Conservation (phyloP, 495 filamentous ascomycete genomes). For the Penicillium silybi region DNA sequence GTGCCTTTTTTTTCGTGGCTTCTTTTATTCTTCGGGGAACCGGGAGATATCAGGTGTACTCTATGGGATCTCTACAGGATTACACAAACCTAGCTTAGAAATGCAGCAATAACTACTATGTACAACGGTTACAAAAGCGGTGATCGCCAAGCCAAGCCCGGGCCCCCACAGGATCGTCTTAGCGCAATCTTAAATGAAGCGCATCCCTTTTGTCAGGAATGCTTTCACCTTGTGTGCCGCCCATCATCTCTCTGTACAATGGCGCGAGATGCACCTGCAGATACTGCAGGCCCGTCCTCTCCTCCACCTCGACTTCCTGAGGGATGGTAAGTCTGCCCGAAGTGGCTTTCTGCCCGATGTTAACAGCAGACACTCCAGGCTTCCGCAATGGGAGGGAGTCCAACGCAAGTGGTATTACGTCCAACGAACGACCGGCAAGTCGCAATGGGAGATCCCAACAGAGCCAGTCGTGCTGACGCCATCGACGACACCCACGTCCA, state of each 20-base stretch:
- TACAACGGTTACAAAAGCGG: neutral
- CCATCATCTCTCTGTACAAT: constrained; percentile 13
- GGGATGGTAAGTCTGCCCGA: constrained; percentile 55
- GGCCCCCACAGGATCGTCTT: constrained; percentile 26
- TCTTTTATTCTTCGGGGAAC: neutral
- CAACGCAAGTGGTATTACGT: constrained; percentile 78
- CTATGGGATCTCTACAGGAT: neutral
- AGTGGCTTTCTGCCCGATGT: neutral
- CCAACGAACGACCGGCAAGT: constrained; percentile 67
- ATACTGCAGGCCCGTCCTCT: constrained; percentile 66
- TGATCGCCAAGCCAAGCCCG: constrained; percentile 22
- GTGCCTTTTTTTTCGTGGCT: neutral
- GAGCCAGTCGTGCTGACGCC: constrained; percentile 48
- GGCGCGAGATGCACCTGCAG: constrained; percentile 46
- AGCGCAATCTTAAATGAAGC: constrained; percentile 3
- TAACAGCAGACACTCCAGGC: constrained; percentile 34
- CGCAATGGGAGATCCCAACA: constrained; percentile 75
- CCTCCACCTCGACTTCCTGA: constrained; percentile 64
- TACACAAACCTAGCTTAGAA: neutral
- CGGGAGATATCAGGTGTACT: neutral
- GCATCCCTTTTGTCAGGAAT: neutral
- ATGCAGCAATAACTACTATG: neutral
- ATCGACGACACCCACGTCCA: constrained; percentile 31
- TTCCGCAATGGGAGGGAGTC: constrained; percentile 76
- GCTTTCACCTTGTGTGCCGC: neutral